Evolutionary conservation across 805 yeast species (phyloP).

Genomic region (Pichia deserticola): DNA sequence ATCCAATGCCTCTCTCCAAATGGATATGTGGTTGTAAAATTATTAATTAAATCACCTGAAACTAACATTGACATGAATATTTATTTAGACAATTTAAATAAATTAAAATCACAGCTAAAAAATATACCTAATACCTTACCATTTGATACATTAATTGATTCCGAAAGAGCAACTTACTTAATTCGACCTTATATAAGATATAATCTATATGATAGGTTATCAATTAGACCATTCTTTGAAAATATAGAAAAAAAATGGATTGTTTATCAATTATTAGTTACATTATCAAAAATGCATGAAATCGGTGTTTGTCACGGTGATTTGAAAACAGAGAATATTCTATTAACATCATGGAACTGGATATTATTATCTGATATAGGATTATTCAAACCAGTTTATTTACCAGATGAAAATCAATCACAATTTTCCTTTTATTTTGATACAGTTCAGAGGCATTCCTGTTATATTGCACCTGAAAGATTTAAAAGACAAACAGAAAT

Average conservation of each 20-base stretch:
- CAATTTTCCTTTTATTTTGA: slow-evolving; percentile 90
- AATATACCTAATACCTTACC: slow-evolving; percentile 60
- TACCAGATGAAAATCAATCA: slow-evolving; percentile 92
- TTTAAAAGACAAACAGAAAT: slow-evolving; percentile 35
- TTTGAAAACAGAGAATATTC: slow-evolving; percentile 80
- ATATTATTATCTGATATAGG: slow-evolving; percentile 76
- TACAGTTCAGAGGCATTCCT: slow-evolving; percentile 75
- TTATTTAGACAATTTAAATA: slow-evolving; percentile 25
- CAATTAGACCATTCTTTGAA: slow-evolving; percentile 82
- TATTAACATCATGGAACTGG: slow-evolving; percentile 90
- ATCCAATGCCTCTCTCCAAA: slow-evolving; percentile 68
- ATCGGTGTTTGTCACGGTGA: slow-evolving; percentile 75
- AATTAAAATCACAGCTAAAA: slow-evolving; percentile 33
- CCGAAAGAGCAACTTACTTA: slow-evolving; percentile 86
- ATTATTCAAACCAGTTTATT: slow-evolving; percentile 68
- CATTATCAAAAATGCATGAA: slow-evolving; percentile 57
- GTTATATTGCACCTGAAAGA: slow-evolving; percentile 94
- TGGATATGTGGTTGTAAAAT: slow-evolving; percentile 71
- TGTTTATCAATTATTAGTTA: slow-evolving; percentile 67
- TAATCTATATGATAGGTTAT: slow-evolving; percentile 78
- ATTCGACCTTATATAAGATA: slow-evolving; percentile 74
- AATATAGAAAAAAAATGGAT: slow-evolving; percentile 78
- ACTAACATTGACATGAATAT: slow-evolving; percentile 30
- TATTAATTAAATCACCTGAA: slow-evolving; percentile 64
- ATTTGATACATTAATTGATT: slow-evolving; percentile 68